These are phyloP conservation scores for Fistulifera solaris DNA, from an alignment of 108 stramenopile species.

Conservation along the genomic window DNA sequence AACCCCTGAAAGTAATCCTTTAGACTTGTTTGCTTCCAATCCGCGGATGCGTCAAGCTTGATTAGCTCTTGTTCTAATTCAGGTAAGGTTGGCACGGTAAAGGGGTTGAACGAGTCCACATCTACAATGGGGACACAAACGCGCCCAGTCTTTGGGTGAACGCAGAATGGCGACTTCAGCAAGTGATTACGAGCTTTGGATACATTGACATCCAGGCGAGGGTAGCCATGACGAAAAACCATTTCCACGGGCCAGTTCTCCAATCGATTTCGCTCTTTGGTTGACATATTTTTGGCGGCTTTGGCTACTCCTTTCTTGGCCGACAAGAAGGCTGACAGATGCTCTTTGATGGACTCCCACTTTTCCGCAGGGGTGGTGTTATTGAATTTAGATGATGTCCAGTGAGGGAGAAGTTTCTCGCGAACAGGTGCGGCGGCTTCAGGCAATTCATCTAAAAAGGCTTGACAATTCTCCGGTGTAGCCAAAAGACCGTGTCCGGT, in stretches of 20 bases:
- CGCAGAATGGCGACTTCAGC: slow-evolving; percentile 96
- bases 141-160: slow-evolving; percentile 97
- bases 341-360: slow-evolving; percentile 70
- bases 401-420: slow-evolving; percentile 40
- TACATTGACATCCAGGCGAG: slow-evolving; percentile 98
- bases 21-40: slow-evolving; percentile 85
- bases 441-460: slow-evolving; percentile 79
- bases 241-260: slow-evolving; percentile 86
- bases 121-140: slow-evolving; percentile 96
- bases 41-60: slow-evolving; percentile 13
- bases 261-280: slow-evolving; percentile 40
- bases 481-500: slow-evolving; percentile 81
- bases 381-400: slow-evolving; percentile 28
- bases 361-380: slow-evolving; percentile 55
- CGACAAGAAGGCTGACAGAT: slow-evolving; percentile 39
- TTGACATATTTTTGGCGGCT: slow-evolving; percentile 30
- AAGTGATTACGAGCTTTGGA: slow-evolving; percentile 98
- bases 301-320: slow-evolving; percentile 26
- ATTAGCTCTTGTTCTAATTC: slow-evolving; percentile 71
- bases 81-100: slow-evolving; percentile 72
- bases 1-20: slow-evolving; percentile 64
- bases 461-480: slow-evolving; percentile 62
- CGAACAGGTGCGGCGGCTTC: slow-evolving; percentile 48
- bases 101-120: slow-evolving; percentile 76
- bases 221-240: slow-evolving; percentile 90